Evolutionary conservation across 2,329 filamentous ascomycete species (phyloP), one percentile per base, ranked within the genome.

Genomic region (Penicillium sp.): DNA sequence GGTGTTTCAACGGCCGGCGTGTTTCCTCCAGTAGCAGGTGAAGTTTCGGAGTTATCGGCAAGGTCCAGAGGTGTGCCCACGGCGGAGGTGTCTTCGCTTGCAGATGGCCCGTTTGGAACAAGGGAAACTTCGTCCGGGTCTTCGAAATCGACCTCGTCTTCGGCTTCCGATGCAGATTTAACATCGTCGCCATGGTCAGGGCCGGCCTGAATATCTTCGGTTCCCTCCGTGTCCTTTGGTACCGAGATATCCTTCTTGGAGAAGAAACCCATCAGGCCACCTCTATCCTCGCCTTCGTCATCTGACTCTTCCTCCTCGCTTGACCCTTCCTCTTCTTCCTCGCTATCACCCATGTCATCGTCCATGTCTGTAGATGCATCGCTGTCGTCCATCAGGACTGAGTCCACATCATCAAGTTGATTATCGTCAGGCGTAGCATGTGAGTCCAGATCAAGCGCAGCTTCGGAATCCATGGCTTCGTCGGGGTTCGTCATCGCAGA

Each of bases 281-380:
- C 71, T 22, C 71, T 79, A 4, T 73, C 75, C 5, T 66, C 65
- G 21, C 69, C 71, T 22, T 78, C 79, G 4, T 71, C 71, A 27
- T 71, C 69, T 22, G 67, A 73, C 21, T 40, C 38, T 21, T 75
- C 76, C 38, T 84, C 83, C 5, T 83, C 76, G 45, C 70, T 83
- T 18, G 86, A 85, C 9, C 74, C 75, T 6, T 72, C 74, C 27
- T 75, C 74, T 22, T 75, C 76, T 14, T 74, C 75, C 36, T 74
- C 73, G 52, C 70, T 76, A 29, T 81, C 78, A 43, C 76, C 75
- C 66, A 78, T 78, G 55, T 79, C 78, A 54, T 75, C 73, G 43
- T 79, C 77, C 72, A 77, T 77, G 58, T 81, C 78, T 1, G 77
- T 78, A 34, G 75, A 78, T 40, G 71, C 72, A 46, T 79, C 77